Evolutionary conservation across 345 rosid genomes (phyloP), one percentile per base, ranked within the genome.

Genomic region (Gossypium australe): DNA sequence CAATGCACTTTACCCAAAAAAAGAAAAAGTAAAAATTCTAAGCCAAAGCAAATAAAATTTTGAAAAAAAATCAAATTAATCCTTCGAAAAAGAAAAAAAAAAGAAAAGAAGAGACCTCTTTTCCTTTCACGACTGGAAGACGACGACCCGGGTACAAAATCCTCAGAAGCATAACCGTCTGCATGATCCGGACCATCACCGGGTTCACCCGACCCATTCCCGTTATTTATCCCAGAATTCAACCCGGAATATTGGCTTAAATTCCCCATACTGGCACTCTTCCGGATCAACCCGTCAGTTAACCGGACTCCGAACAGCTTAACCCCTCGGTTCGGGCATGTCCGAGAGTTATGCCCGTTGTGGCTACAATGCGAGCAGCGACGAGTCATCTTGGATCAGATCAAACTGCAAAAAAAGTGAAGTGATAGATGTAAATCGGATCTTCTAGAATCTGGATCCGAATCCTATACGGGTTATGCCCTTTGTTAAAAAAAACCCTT

Each of bases 321-420:
- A 49, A 96, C 94, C 24, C 97, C 97, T 67, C 97, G 92, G 77
- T 90, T 96, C 49, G 99, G 97, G 74, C 99, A 93, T 18, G 99
- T 96, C 77, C 98, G 82, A 22, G 99, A 88, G 88, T 96, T 93
- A 88, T 96, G 99, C 38, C 99, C 99, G 85, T 96, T 90, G 90
- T 90, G 88, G 86, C 97, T 90, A 85, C 99, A 96, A 87, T 96
- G 99, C 74, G 98, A 96, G 80, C 99, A 96, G 44, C 98, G 94
- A 70, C 97, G 97, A 47, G 99, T 93, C 99, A 96, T 90, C 20
- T 58, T 76, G 55, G 78, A 48, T 64, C 58, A 61, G 74, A 68
- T n/a, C 62, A 68, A 58, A 64, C 11, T 0, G 13, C 41, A 5
- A 34, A 34, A 10, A 7, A 34, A 44, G 14, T 16, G 5, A 12